Conservation (phyloP, 2,329 filamentous ascomycete species). For the Phoma sp. region DNA sequence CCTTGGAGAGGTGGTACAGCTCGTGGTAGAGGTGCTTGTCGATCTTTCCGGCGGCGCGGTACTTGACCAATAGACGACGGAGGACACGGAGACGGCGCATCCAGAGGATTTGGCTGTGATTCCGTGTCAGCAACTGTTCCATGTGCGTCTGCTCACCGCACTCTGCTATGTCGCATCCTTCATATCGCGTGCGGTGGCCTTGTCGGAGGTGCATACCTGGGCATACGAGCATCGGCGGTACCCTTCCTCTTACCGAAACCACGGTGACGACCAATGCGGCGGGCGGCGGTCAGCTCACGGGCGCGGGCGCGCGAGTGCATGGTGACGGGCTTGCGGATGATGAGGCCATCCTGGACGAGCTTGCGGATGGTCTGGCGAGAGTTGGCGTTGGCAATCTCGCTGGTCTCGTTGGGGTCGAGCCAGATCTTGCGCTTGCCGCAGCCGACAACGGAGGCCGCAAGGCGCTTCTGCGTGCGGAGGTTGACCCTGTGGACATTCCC, state of each 20-base stretch:
- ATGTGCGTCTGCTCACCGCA: conserved; percentile 18
- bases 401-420: conserved; percentile 99
- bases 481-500: conserved; percentile 78
- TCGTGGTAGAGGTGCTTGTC: conserved; percentile 99
- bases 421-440: conserved; percentile 99
- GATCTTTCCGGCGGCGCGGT: conserved; percentile 99
- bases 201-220: conserved; percentile 70
- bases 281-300: conserved; percentile 91
- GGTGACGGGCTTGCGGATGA: conserved; percentile 99
- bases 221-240: conserved; percentile 99
- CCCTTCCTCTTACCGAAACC: conserved; percentile 99
- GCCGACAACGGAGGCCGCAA: conserved; percentile 97
- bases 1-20: conserved; percentile 99
- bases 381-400: conserved; percentile 99
- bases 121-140: conserved; percentile 42
- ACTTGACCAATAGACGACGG: conserved; percentile 98
- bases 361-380: conserved; percentile 99
- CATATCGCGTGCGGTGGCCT: conserved; percentile 21
- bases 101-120: conserved; percentile 89
- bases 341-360: conserved; percentile 99
- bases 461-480: conserved; percentile 99
- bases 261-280: conserved; percentile 95
- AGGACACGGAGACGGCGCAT: conserved; percentile 99
- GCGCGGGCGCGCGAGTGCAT: conserved; percentile 99
- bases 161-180: conserved; percentile 6